Percentiles rank a stretch among this genome's conserved stretches.
Conservation (phyloP, 345 rosid species). For the Eucalyptus cloeziana region DNA sequence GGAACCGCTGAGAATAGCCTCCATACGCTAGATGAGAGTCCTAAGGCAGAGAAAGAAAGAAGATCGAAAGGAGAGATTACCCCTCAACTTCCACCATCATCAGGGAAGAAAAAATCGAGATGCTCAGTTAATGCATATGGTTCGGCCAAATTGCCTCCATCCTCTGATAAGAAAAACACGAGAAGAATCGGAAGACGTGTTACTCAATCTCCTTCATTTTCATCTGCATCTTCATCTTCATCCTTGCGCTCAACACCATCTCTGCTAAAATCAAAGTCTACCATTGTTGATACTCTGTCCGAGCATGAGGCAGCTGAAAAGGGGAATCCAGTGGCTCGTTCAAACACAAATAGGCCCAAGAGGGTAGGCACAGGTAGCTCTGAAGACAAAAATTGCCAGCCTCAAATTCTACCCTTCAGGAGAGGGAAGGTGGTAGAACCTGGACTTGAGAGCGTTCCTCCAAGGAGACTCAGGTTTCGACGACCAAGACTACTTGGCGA, state of each 20-base stretch:
- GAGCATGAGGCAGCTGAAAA: neutral
- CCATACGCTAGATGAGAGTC: neutral
- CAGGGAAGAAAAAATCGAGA: neutral
- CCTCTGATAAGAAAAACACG: neutral
- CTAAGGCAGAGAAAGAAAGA: neutral
- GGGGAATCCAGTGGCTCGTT: neutral
- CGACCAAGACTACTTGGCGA: conserved; percentile 17
- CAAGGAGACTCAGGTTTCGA: conserved; percentile 48
- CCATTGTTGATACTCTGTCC: neutral
- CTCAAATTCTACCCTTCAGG: conserved; percentile 24
- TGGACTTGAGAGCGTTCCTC: conserved; percentile 16
- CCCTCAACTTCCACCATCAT: neutral
- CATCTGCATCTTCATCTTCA: neutral
- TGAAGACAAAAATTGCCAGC: conserved; percentile 1
- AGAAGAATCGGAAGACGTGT: neutral
- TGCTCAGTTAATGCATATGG: neutral
- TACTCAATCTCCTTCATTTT: neutral
- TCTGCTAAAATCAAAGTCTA: neutral
- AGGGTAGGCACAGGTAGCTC: conserved; percentile 4
- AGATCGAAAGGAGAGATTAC: neutral
- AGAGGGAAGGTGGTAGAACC: conserved; percentile 47
- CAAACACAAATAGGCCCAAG: conserved; percentile 8
- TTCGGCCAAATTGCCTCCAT: neutral
- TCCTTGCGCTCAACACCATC: neutral
- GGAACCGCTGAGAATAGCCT: neutral